Conservation (phyloP, 1,284 basidiomycete species). For the Ceratobasidium sp. region DNA sequence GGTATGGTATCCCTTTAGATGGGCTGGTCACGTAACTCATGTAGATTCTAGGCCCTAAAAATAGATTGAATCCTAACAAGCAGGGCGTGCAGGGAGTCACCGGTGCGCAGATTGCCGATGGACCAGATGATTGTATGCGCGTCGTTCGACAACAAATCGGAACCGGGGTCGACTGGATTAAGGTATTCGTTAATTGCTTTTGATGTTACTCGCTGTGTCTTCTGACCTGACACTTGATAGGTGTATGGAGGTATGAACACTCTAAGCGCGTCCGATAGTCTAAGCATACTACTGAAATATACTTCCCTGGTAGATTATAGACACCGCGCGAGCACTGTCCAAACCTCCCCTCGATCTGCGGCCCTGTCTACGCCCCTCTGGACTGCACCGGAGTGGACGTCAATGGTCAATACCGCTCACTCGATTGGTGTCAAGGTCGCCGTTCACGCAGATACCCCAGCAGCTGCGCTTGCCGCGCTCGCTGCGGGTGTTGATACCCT, state of each 20-base stretch:
- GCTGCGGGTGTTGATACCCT: conserved; percentile 60
- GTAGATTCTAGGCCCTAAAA: conserved; percentile 62
- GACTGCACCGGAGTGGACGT: conserved; percentile 60
- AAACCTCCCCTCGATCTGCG: conserved; percentile 57
- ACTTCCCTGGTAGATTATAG: conserved; percentile 63
- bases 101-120: conserved; percentile 69
- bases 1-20: conserved; percentile 54
- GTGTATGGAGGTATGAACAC: conserved; percentile 62
- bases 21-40: background rate
- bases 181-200: conserved; percentile 44
- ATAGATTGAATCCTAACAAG: conserved; percentile 58
- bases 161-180: conserved; percentile 69
- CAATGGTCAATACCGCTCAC: conserved; percentile 65
- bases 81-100: conserved; percentile 67
- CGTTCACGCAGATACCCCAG: conserved; percentile 62
- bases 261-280: conserved; percentile 33
- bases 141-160: conserved; percentile 71
- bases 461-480: conserved; percentile 56
- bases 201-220: background rate
- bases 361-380: conserved; percentile 55
- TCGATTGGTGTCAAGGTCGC: conserved; percentile 67
- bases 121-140: conserved; percentile 64
- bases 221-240: conserved; percentile 49
- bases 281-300: conserved; percentile 10
- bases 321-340: conserved; percentile 58